Base-by-base conservation (phyloP, 1,139 yeast genomes). In the Candida neerlandica region DNA sequence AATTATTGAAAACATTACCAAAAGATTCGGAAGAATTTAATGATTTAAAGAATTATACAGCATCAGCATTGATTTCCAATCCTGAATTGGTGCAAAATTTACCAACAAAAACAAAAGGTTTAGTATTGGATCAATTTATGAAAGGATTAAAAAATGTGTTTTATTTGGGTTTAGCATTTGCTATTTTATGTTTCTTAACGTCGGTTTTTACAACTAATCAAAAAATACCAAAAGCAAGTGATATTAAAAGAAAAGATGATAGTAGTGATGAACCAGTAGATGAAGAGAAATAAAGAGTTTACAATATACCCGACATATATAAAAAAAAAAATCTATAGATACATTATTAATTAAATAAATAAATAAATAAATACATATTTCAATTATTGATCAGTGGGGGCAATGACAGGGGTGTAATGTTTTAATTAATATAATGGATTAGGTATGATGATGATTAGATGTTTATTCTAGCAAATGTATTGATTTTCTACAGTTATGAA, bases 381-480 rank as follows among this genome's bases (percentile, higher is more conserved):
- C 88, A 87, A 58, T 66, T 85, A 26, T 70, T 92, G 59, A 51
- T 78, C 1, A 84, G 96, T 53, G 98, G 99, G 46, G 97, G 96
- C 0, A 37, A 65, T 80, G 49, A 96, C 97, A 0, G 99, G 98
- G 26, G 69, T 90, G 2, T 43, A n/a, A 76, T 85, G 14, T 92
- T 90, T 67, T 19, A 91, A 88, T 7, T 80, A 92, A 50, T 92
- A 92, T 62, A 81, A 88, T 55, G 98, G 99, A 1, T 75, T 94
- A 52, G 90, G 95, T 0, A 85, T 92, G 50, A 91, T 98, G 0
- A 68, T 90, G 53, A 60, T 83, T 4, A 80, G 97, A 60, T 91
- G 97, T 0, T n/a, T n/a, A 81, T 89, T 0, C 98, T 98, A 0
- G 91, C 97, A 1, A 89, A 90, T 59, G 97, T 97, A 2, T 76